Evolutionary conservation across 805 yeast species (phyloP).

Genomic region (Candida yuanshanica): DNA sequence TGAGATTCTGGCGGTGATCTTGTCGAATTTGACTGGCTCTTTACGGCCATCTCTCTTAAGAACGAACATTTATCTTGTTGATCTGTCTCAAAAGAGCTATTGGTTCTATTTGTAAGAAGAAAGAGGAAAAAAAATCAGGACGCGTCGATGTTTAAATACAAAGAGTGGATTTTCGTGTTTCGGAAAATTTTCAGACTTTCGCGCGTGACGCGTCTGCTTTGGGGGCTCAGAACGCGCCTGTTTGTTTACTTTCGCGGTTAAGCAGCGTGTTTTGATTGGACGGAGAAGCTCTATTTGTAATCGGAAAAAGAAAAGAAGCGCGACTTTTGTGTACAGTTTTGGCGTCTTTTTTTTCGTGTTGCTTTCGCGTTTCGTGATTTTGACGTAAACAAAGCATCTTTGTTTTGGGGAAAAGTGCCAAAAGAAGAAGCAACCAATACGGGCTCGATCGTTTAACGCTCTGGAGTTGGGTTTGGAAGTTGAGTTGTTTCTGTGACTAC

Average conservation of each 20-base stretch:
- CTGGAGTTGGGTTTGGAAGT: too few relatives aligned
- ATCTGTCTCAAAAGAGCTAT: background rate
- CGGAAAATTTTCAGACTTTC: background rate
- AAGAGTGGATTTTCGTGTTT: background rate
- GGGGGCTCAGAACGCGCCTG: background rate
- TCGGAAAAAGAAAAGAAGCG: background rate
- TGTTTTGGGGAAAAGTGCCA: too few relatives aligned
- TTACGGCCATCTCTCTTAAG: conserved; percentile 89
- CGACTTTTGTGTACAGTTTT: conserved; percentile 1
- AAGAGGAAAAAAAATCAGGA: conserved; percentile 2
- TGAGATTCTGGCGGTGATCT: conserved; percentile 91
- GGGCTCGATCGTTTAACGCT: too few relatives aligned
- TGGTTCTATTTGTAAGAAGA: background rate
- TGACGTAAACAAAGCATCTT: background rate
- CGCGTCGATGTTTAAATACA: conserved; percentile 7
- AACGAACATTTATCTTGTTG: conserved; percentile 55
- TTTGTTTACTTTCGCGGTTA: background rate
- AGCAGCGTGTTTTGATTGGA: background rate
- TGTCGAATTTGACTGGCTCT: conserved; percentile 93
- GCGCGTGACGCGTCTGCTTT: conserved; percentile 2
- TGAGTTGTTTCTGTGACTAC: too few relatives aligned
- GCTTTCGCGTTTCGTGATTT: conserved; percentile 5
- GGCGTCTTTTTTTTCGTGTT: conserved; percentile 6
- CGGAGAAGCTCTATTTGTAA: background rate
- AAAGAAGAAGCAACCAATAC: too few relatives aligned